Conservation (phyloP, 371 early-diverging fungal species). For the Rhizopus sp. region DNA sequence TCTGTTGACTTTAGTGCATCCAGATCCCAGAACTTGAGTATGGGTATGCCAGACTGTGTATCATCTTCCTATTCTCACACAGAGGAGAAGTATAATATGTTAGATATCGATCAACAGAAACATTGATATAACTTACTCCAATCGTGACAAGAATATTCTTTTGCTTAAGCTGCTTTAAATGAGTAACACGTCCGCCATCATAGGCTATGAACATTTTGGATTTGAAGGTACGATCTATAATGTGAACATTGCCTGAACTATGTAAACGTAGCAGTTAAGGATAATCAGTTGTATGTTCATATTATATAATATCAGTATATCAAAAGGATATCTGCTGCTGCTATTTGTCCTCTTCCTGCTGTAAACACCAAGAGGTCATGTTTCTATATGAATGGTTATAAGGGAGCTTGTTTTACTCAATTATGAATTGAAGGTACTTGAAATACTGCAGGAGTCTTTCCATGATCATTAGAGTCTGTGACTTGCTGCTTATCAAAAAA, state of each 20-base stretch:
- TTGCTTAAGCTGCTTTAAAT: slow-evolving; percentile 77
- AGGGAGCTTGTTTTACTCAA: too few species aligned
- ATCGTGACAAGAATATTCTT: slow-evolving; percentile 73
- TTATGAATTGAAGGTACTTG: slow-evolving; percentile 38
- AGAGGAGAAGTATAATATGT: background rate
- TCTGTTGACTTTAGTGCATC: slow-evolving; percentile 54
- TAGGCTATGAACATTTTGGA: slow-evolving; percentile 75
- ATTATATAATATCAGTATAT: background rate
- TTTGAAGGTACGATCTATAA: slow-evolving; percentile 69
- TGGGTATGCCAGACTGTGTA: slow-evolving; percentile 43
- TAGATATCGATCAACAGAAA: background rate
- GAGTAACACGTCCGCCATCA: slow-evolving; percentile 73
- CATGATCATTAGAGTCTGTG: slow-evolving; percentile 56
- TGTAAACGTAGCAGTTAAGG: slow-evolving; percentile 45
- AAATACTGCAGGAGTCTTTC: slow-evolving; percentile 66
- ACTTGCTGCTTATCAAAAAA: slow-evolving; percentile 80
- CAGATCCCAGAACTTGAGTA: slow-evolving; percentile 83
- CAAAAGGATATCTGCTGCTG: slow-evolving; percentile 57
- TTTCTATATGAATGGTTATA: slow-evolving; percentile 24
- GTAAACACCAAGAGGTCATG: slow-evolving; percentile 55
- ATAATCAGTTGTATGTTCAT: slow-evolving; percentile 4
- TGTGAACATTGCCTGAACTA: slow-evolving; percentile 61
- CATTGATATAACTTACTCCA: slow-evolving; percentile 53
- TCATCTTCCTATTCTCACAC: slow-evolving; percentile 52
- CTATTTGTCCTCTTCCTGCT: slow-evolving; percentile 60